These are phyloP conservation scores for Cordyceps cicadae DNA, from an alignment of 2,329 filamentous ascomycete genomes.

Conservation along the genomic window DNA sequence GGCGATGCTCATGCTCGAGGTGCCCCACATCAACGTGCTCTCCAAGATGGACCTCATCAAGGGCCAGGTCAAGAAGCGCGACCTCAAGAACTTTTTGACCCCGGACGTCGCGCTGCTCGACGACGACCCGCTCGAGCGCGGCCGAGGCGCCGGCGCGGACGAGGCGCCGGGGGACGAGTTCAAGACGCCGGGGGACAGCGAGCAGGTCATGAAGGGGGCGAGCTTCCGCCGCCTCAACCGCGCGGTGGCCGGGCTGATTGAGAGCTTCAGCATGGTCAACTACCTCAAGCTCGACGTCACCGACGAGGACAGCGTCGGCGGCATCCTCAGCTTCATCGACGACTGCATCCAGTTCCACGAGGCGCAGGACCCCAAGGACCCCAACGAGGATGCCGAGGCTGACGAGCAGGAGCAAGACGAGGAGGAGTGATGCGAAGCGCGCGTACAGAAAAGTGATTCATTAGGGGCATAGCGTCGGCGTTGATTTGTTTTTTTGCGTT, in stretches of 20 bases:
- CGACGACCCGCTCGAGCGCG: slow-evolving; percentile 58
- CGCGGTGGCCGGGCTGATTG: slow-evolving; percentile 84
- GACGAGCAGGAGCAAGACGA: slow-evolving; percentile 32
- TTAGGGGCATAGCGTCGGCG: slow-evolving; percentile 36
- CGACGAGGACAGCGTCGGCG: slow-evolving; percentile 82
- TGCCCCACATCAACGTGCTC: slow-evolving; percentile 91
- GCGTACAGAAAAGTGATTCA: neutral
- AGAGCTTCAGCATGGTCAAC: slow-evolving; percentile 96
- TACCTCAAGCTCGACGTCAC: slow-evolving; percentile 85
- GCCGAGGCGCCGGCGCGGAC: slow-evolving; percentile 23
- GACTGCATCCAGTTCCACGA: slow-evolving; percentile 91
- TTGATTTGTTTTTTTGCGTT: slow-evolving; percentile 20
- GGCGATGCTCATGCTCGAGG: slow-evolving; percentile 96
- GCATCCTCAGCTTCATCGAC: slow-evolving; percentile 83
- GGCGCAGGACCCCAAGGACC: slow-evolving; percentile 82
- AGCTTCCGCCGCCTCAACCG: slow-evolving; percentile 78
- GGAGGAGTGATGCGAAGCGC: slow-evolving; percentile 15
- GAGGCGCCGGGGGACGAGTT: slow-evolving; percentile 44
- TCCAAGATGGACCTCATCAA: slow-evolving; percentile 98
- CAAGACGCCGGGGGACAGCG: slow-evolving; percentile 55
- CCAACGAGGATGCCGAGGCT: slow-evolving; percentile 49
- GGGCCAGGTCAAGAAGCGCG: slow-evolving; percentile 76
- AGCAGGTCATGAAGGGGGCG: slow-evolving; percentile 68
- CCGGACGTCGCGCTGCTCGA: slow-evolving; percentile 77
- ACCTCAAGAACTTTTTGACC: slow-evolving; percentile 82